Conservation (phyloP, 169 alveolate genomes). For the Plasmodium knowlesi region DNA sequence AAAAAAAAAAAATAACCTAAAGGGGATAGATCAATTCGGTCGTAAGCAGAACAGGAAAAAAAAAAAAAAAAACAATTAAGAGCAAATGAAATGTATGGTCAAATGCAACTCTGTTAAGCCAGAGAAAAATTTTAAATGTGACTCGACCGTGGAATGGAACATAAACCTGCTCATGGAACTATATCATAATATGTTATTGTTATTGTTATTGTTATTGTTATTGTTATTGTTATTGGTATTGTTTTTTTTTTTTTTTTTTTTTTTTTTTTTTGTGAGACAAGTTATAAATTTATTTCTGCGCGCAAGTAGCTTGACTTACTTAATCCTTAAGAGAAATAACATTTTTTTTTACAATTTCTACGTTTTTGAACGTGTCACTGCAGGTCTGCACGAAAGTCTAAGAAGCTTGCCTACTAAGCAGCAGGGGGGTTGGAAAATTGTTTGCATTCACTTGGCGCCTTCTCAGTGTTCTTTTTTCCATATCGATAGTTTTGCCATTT, state of each 20-base stretch:
- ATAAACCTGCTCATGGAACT: not conserved
- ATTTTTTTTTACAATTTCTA: not conserved
- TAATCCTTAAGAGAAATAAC: not conserved
- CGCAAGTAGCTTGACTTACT: not conserved
- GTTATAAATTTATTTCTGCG: not conserved
- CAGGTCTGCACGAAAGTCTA: not conserved
- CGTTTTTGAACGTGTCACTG: not conserved
- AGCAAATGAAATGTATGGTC: not conserved
- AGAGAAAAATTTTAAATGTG: not conserved
- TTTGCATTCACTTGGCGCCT: not conserved
- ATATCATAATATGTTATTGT: not conserved
- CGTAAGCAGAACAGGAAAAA: not conserved
- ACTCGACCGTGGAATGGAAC: not conserved
- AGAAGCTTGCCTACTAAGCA: not conserved
- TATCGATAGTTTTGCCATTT: not conserved
- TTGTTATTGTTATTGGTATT: too few species aligned
- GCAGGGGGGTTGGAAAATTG: not conserved
- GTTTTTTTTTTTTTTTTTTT: not conserved
- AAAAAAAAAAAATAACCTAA: not conserved
- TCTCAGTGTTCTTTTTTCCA: not conserved
- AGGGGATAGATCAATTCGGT: not conserved
- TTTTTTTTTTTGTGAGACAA: not conserved
- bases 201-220: too few species aligned
- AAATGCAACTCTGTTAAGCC: not conserved
- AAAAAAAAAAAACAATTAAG: not conserved